Evolutionary conservation across 768 basidiomycete genomes (phyloP).

Genomic region (Ramaria sp.): DNA sequence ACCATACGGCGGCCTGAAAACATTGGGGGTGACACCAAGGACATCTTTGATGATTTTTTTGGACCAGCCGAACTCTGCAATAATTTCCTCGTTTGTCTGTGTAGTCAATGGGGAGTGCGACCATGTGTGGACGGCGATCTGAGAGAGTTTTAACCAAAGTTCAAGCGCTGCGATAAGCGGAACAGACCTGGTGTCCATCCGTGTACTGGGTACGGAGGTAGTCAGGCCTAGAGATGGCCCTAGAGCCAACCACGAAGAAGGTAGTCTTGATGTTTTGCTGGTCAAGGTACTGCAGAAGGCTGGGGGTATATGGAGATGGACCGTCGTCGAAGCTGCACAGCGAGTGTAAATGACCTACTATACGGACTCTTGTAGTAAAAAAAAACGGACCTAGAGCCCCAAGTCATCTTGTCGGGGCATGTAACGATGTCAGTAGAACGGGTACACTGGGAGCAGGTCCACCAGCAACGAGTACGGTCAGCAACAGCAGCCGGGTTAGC

Average conservation of each 20-base stretch:
- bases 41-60: constrained; percentile 79
- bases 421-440: constrained; percentile 53
- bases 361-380: neutral
- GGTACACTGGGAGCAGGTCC: constrained; percentile 69
- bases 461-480: constrained; percentile 59
- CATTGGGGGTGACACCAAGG: constrained; percentile 64
- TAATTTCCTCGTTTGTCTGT: constrained; percentile 65
- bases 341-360: neutral
- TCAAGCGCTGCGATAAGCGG: neutral
- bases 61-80: constrained; percentile 84
- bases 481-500: constrained; percentile 42
- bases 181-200: constrained; percentile 47
- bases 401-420: constrained; percentile 57
- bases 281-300: constrained; percentile 62
- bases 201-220: constrained; percentile 70
- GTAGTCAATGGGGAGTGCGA: constrained; percentile 67
- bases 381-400: constrained; percentile 35
- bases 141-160: neutral
- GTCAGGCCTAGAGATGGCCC: constrained; percentile 57
- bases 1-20: constrained; percentile 75
- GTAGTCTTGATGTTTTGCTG: constrained; percentile 59
- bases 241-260: constrained; percentile 82
- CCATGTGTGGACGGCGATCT: constrained; percentile 59
- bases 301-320: constrained; percentile 65
- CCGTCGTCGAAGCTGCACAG: constrained; percentile 58